Percentiles rank a stretch among this genome's conserved stretches.
These are phyloP conservation scores for Penicillium tannophilum DNA, from an alignment of 495 filamentous ascomycete species.

Conservation along the genomic window DNA sequence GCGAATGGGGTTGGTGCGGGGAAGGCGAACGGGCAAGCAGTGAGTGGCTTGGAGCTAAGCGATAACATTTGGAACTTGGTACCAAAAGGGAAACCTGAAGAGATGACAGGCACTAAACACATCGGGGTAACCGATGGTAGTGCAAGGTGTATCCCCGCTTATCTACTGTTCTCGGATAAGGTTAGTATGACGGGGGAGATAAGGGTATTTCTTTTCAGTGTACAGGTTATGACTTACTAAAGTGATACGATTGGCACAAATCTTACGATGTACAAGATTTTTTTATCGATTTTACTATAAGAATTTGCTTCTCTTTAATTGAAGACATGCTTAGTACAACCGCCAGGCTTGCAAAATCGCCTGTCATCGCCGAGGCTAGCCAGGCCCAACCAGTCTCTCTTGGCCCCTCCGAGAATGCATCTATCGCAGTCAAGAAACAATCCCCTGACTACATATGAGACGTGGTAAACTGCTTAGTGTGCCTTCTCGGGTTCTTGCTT, in stretches of 20 bases:
- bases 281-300: not conserved
- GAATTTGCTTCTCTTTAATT: not conserved
- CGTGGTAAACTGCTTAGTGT: too few species aligned
- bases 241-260: not conserved
- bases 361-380: not conserved
- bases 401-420: not conserved
- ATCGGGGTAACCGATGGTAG: not conserved
- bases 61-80: constrained; percentile 12
- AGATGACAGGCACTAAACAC: constrained; percentile 9
- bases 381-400: not conserved
- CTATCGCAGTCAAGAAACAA: not conserved
- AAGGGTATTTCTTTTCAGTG: not conserved
- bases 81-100: constrained; percentile 17
- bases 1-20: constrained; percentile 14
- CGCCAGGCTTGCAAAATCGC: not conserved
- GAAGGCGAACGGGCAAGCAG: constrained; percentile 9
- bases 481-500: too few species aligned
- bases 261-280: not conserved
- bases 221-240: not conserved
- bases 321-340: not conserved
- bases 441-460: too few species aligned
- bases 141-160: not conserved
- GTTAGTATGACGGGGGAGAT: not conserved
- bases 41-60: constrained; percentile 9
- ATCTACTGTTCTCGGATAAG: not conserved